These are phyloP conservation scores for Ajuga chamaepitys DNA, from an alignment of 257 asterid species.

Conservation along the genomic window DNA sequence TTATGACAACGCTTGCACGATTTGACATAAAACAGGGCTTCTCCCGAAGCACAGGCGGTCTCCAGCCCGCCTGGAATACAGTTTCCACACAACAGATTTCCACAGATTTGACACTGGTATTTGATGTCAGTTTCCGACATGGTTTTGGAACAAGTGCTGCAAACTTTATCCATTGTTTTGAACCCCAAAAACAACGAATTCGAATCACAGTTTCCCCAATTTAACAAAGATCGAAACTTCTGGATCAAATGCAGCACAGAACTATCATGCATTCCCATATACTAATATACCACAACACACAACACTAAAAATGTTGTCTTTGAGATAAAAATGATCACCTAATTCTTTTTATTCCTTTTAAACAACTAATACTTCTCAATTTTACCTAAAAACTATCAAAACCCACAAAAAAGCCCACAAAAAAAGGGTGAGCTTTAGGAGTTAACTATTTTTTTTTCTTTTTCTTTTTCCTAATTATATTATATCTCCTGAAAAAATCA, in stretches of 20 bases:
- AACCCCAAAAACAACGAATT: conserved; percentile 24
- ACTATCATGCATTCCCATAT: conserved; percentile 64
- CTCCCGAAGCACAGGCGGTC: conserved; percentile 21
- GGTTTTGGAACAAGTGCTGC: conserved; percentile 29
- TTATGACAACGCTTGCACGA: conserved; percentile 54
- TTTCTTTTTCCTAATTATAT: background rate
- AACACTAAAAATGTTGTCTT: conserved; percentile 15
- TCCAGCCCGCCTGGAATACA: conserved; percentile 37
- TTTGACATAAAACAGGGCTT: conserved; percentile 19
- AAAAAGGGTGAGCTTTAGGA: conserved; percentile 45
- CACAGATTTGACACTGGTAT: conserved; percentile 60
- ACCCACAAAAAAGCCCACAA: conserved; percentile 87
- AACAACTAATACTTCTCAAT: conserved; percentile 7
- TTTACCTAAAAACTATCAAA: conserved; percentile 25
- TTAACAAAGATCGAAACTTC: conserved; percentile 61
- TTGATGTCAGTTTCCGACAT: conserved; percentile 31
- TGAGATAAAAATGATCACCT: conserved; percentile 10
- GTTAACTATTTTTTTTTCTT: conserved; percentile 11
- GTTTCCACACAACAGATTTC: conserved; percentile 42
- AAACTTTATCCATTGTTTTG: conserved; percentile 33
- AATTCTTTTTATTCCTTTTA: conserved; percentile 1
- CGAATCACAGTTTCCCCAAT: conserved; percentile 34
- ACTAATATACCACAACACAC: conserved; percentile 35
- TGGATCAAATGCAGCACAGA: conserved; percentile 49
- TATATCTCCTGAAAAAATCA: conserved; percentile 11